phyloP scores from a whole-genome alignment of 257 asterid genomes.

The Handroanthus guayacan region DNA sequence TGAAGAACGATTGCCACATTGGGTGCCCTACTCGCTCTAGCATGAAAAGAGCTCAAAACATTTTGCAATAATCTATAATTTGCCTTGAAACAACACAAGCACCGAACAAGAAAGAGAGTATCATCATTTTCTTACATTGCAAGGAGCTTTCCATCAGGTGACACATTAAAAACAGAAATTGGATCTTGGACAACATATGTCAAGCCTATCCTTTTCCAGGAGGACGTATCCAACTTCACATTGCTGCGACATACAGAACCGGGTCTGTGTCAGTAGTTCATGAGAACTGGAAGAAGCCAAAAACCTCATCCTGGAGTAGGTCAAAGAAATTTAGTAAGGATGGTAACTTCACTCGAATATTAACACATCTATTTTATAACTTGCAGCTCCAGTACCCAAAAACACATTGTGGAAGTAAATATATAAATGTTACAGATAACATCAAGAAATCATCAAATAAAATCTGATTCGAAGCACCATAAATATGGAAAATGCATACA shows the following conservation, averaged over 20 bases:
- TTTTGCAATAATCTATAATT: background rate
- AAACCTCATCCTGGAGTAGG: constrained; percentile 56
- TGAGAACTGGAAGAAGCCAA: constrained; percentile 64
- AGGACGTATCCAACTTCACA: constrained; percentile 51
- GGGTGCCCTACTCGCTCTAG: background rate
- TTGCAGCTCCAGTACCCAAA: background rate
- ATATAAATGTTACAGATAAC: background rate
- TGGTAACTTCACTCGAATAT: background rate
- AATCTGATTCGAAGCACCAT: background rate
- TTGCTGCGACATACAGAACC: constrained; percentile 48
- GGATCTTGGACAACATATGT: constrained; percentile 51
- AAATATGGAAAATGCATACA: background rate
- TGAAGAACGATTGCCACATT: background rate
- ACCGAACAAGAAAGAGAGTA: background rate
- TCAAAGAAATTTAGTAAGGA: background rate
- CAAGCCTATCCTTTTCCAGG: constrained; percentile 60
- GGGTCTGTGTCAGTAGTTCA: constrained; percentile 47
- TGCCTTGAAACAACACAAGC: background rate
- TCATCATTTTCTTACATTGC: constrained; percentile 51
- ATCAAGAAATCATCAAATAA: background rate
- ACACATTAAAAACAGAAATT: constrained; percentile 57
- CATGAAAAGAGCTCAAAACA: constrained; percentile 6
- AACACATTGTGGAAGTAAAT: too few relatives aligned
- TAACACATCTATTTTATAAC: background rate
- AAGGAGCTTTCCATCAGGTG: constrained; percentile 61